A percentile compares a stretch with the other conserved stretches of the same genome.
phyloP scores from a whole-genome alignment of 2,329 filamentous ascomycete genomes.

The Blastomyces parvus region DNA sequence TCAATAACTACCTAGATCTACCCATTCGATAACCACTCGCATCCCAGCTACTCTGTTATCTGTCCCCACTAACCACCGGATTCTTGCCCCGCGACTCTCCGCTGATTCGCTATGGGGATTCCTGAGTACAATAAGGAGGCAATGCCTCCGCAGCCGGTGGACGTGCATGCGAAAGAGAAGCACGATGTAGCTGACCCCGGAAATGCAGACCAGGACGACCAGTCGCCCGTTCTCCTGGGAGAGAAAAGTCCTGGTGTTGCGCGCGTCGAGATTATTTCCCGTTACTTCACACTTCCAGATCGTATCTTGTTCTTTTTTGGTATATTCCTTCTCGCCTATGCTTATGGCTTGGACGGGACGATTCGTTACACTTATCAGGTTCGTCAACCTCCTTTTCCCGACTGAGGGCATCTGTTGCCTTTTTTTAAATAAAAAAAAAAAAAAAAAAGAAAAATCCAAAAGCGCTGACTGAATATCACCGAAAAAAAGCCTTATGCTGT shows the following conservation, averaged over 20 bases:
- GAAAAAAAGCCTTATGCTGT: slow-evolving; percentile 43
- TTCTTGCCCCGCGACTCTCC: background rate
- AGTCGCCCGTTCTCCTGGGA: slow-evolving; percentile 14
- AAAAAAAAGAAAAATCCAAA: too few species aligned
- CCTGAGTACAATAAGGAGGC: background rate
- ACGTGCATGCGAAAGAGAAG: background rate
- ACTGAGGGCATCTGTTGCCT: slow-evolving; percentile 12
- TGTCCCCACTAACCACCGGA: background rate
- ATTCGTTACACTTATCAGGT: slow-evolving; percentile 45
- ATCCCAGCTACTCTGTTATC: too few species aligned
- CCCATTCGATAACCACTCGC: background rate
- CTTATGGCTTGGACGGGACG: slow-evolving; percentile 52
- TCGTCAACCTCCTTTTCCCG: slow-evolving; percentile 4
- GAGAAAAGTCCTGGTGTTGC: slow-evolving; percentile 44
- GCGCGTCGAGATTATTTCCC: slow-evolving; percentile 50
- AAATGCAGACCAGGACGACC: background rate
- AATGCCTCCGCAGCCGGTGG: background rate
- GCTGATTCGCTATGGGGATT: background rate
- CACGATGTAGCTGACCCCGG: background rate
- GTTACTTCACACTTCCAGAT: slow-evolving; percentile 44
- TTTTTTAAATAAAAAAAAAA: background rate
- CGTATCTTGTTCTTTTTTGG: slow-evolving; percentile 50
- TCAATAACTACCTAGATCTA: background rate
- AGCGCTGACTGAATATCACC: slow-evolving; percentile 9
- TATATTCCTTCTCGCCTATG: slow-evolving; percentile 55